A percentile compares a stretch with the other conserved stretches of the same genome.
These are phyloP conservation scores for Circinella minor DNA, from an alignment of 371 early-diverging fungal species.

Conservation along the genomic window DNA sequence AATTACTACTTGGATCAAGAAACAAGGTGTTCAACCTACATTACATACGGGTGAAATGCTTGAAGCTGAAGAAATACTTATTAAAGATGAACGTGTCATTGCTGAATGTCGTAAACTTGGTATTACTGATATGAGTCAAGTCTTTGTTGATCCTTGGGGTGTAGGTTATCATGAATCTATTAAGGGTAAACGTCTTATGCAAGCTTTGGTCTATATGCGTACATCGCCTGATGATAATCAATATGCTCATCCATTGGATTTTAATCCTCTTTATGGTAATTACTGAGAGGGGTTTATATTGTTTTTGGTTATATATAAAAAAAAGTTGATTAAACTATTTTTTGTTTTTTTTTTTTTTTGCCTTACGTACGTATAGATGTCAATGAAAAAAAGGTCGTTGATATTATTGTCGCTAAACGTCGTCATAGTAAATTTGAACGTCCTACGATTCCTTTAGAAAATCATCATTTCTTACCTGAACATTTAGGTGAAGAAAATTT, in stretches of 20 bases:
- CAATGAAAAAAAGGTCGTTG: conserved; percentile 38
- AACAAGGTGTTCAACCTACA: conserved; percentile 46
- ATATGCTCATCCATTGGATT: conserved; percentile 55
- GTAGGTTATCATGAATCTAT: conserved; percentile 37
- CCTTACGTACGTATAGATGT: no score
- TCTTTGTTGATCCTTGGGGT: conserved; percentile 49
- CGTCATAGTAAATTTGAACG: conserved; percentile 42
- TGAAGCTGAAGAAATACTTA: conserved; percentile 37
- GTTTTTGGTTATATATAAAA: no score
- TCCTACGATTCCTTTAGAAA: conserved; percentile 36
- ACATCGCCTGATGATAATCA: conserved; percentile 49
- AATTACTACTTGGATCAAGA: conserved; percentile 32
- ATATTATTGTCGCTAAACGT: conserved; percentile 39
- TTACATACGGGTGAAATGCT: conserved; percentile 42
- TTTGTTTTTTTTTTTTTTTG: background rate
- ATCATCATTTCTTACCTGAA: conserved; percentile 50
- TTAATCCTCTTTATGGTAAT: conserved; percentile 48
- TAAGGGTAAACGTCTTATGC: conserved; percentile 42
- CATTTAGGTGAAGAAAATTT: conserved; percentile 41
- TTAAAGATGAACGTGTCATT: conserved; percentile 35
- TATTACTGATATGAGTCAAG: conserved; percentile 42
- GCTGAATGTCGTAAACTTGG: conserved; percentile 44
- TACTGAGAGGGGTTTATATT: no score
- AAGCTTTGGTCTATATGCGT: conserved; percentile 44
- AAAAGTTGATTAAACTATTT: no score